These are phyloP conservation scores for Triangularia setosa DNA, from an alignment of 2,329 filamentous ascomycete species.

Conservation along the genomic window DNA sequence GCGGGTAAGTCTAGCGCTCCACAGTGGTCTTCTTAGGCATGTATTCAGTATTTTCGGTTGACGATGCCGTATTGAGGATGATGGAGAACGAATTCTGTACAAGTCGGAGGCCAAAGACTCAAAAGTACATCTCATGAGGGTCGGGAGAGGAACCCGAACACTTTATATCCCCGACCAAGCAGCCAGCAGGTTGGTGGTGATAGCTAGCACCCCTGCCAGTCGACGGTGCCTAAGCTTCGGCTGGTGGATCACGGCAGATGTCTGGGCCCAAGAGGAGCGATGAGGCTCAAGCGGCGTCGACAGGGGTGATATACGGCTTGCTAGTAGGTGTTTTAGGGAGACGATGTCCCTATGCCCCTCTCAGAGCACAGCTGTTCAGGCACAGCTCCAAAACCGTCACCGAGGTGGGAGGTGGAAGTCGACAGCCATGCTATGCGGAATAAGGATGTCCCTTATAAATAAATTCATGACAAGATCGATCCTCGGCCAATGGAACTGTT, in stretches of 20 bases:
- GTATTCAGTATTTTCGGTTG: neutral
- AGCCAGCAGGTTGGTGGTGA: neutral
- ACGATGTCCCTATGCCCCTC: neutral
- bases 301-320: neutral
- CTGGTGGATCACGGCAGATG: slow-evolving; percentile 16
- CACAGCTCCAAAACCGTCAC: neutral
- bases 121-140: neutral
- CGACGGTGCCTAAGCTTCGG: slow-evolving; percentile 6
- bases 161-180: neutral
- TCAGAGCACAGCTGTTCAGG: no score
- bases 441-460: slow-evolving; percentile 3
- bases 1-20: slow-evolving; percentile 1
- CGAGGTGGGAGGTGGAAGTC: no score
- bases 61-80: no score
- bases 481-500: neutral
- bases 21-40: neutral
- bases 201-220: neutral
- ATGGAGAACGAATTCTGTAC: no score
- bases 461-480: slow-evolving; percentile 1
- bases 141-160: neutral
- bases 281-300: slow-evolving; percentile 13
- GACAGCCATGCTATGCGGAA: no score
- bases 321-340: neutral
- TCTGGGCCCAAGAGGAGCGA: slow-evolving; percentile 1
- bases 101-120: neutral